Evolutionary conservation across 805 yeast genomes (phyloP), one percentile per base, ranked within the genome.

Genomic region (Wickerhamiella shivajii): DNA sequence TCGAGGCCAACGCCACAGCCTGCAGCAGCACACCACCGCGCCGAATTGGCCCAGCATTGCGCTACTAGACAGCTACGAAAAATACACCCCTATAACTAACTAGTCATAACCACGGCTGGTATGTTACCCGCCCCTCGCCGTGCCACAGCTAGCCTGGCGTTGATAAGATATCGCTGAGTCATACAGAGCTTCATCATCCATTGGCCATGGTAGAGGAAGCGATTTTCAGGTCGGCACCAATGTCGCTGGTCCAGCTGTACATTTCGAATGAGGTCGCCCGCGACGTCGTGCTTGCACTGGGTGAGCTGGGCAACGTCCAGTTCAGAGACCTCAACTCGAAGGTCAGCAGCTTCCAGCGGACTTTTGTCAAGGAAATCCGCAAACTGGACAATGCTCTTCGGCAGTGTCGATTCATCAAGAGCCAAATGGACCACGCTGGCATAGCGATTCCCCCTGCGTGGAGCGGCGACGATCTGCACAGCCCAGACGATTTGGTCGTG

Each of bases 231-330:
- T 85, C 97, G 38, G 97, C 97, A 76, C 93, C 80, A 50, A 92
- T 90, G 97, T 72, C 93, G 31, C 69, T 85, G 47, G 78, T 87
- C 34, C 95, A 90, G 61, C 64, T 90, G 45, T 87, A 81, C 55
- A 72, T 90, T 39, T 87, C 97, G 6, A 74, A 80, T 18, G 99
- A 90, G 57, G 75, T 79, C 27, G 71, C 93, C 6, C 65, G 96
- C 42, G 93, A 84, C 39, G 71, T 83, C 24, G 76, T 84, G n/a
- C 70, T 81, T 38, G 71, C 80, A 18, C 61, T 90, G 23, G 99
- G 98, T 4, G 83, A 80, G 44, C 62, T 81, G 52, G 92, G 93
- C 17, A 61, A 72, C 39, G 69, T 90, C 18, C 95, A 92, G 50
- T 83, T 90, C 55, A 64, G 93, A 33, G 98, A 90, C 56, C 64